Evolutionary conservation across 2,329 filamentous ascomycete species (phyloP), one percentile per base, ranked within the genome.

Genomic region (Aspergillus aculeatinus): DNA sequence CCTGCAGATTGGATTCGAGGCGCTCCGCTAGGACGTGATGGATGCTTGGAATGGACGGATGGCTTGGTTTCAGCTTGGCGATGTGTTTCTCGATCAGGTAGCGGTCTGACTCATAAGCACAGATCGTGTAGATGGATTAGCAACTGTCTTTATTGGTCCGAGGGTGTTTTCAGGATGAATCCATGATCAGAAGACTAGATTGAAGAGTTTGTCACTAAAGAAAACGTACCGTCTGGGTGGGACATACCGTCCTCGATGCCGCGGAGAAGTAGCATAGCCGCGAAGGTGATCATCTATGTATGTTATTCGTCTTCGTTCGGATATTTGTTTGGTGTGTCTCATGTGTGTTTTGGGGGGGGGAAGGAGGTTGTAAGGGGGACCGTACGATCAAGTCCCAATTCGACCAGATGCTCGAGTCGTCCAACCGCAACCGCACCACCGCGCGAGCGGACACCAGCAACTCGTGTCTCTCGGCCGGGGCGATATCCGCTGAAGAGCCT

Each of bases 381-480:
- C 67, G 60, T 48, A 72, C 69, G 23, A 72, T 65, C n/a, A 72
- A 54, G 58, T 72, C 70, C 70, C 70, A 72, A 21, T 72, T 72
- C 1, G 70, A 72, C 70, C 70, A 72, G 42, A 72, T 72, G 29
- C 70, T 70, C 21, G 70, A 54, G 60, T 72, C 69, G 55, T 72
- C 68, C 33, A 72, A 63, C 29, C 70, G 62, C 19, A 72, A 53
- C 33, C 68, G 65, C 21, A 72, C 53, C 9, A 72, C 68, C n/a
- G 69, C 64, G 5, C 69, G 67, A 19, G 70, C 70, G n/a, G 70
- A 72, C 9, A 71, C 65, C 10, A 72, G 60, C 14, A 72, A 35
- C 35, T 72, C 70, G 44, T 72, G 67, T 55, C 69, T 64, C 54
- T 72, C 70, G 10, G 59, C 60, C 2, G 66, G 58, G 42, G 61